Percentiles rank a stretch among this genome's conserved stretches.
Evolutionary conservation across 2,329 filamentous ascomycete genomes (phyloP).

Genomic region (Ascochyta lentis): DNA sequence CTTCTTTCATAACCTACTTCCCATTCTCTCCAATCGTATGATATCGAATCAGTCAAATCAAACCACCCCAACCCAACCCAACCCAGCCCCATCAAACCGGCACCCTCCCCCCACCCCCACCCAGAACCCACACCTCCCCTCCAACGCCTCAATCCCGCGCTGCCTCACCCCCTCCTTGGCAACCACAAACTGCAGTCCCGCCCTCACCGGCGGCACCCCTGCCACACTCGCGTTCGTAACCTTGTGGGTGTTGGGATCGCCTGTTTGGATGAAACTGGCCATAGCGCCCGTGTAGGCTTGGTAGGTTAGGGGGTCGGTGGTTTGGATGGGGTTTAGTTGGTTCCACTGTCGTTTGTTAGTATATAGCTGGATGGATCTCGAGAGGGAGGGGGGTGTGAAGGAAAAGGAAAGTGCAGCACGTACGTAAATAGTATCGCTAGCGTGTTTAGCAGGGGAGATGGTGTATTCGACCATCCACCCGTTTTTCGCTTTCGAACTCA

Average conservation of each 20-base stretch:
- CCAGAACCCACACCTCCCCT: conserved; percentile 63
- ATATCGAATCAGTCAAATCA: no score
- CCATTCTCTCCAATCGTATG: no score
- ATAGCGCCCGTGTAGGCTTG: conserved; percentile 65
- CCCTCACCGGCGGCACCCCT: conserved; percentile 55
- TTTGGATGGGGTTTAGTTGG: conserved; percentile 59
- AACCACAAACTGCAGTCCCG: conserved; percentile 60
- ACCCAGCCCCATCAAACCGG: conserved; percentile 51
- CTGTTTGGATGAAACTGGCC: conserved; percentile 66
- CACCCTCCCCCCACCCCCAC: conserved; percentile 54
- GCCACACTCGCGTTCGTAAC: conserved; percentile 54
- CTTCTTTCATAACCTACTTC: no score
- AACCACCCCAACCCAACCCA: no score
- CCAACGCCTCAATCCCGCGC: conserved; percentile 49
- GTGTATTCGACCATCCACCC: conserved; percentile 67
- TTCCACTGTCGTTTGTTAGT: conserved; percentile 57
- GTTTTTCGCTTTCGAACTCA: conserved; percentile 53
- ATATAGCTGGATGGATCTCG: no score
- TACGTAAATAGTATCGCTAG: conserved; percentile 63
- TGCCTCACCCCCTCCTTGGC: conserved; percentile 54
- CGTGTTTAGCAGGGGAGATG: conserved; percentile 65
- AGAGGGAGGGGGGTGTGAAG: not conserved
- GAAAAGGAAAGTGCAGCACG: not conserved
- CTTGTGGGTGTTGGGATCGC: conserved; percentile 65
- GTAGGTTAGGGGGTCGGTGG: conserved; percentile 61